phyloP scores from a whole-genome alignment of 2,329 filamentous ascomycete genomes.

The Incumbomyces delicatus region DNA sequence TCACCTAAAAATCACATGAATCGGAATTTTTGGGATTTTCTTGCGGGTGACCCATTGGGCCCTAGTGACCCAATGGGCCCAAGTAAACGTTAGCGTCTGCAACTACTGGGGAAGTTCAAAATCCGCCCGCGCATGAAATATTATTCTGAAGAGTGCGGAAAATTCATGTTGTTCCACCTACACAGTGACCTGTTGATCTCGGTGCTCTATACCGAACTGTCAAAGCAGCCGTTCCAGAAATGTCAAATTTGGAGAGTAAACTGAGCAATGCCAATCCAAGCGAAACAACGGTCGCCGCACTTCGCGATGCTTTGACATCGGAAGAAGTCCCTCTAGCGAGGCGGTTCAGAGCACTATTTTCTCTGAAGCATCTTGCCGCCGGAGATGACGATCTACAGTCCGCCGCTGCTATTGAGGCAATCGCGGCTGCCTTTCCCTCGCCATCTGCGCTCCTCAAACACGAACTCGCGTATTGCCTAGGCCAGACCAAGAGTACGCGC shows the following conservation, averaged over 20 bases:
- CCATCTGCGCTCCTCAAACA: conserved; percentile 89
- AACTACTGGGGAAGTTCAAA: too few relatives aligned
- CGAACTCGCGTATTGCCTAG: conserved; percentile 92
- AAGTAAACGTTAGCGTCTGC: too few relatives aligned
- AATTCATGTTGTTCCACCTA: too few relatives aligned
- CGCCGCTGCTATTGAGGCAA: conserved; percentile 62
- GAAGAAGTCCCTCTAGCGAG: conserved; percentile 74
- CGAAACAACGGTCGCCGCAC: conserved; percentile 33
- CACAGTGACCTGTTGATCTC: too few relatives aligned
- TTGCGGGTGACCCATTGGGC: too few relatives aligned
- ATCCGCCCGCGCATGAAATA: too few relatives aligned
- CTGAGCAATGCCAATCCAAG: conserved; percentile 19
- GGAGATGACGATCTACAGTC: conserved; percentile 48
- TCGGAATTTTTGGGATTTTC: too few relatives aligned
- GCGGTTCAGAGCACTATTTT: conserved; percentile 94
- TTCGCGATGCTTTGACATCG: conserved; percentile 64
- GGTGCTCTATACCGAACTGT: too few relatives aligned
- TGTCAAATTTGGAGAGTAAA: conserved; percentile 3
- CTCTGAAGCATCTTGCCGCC: conserved; percentile 83
- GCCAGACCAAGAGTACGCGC: conserved; percentile 71
- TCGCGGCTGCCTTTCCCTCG: conserved; percentile 75
- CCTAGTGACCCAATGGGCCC: too few relatives aligned
- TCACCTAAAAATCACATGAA: too few relatives aligned
- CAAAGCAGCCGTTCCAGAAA: not conserved
- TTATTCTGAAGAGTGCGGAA: too few relatives aligned